Conservation (phyloP, 2,329 filamentous ascomycete species). For the Aureobasidium subglaciale region DNA sequence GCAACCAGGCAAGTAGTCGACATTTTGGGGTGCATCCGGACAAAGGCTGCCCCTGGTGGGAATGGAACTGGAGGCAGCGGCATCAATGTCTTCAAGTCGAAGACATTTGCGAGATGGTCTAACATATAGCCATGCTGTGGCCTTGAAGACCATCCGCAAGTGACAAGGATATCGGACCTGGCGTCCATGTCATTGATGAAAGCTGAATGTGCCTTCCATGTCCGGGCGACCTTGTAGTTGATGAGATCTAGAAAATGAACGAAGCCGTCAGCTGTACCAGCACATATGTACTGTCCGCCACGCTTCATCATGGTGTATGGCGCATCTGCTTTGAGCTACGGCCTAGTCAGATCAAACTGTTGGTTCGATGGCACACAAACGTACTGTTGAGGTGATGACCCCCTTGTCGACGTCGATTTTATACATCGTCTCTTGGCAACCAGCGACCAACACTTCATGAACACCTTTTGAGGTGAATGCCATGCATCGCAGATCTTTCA, state of each 20-base stretch:
- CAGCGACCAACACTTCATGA: constrained; percentile 77
- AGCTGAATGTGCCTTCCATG: constrained; percentile 84
- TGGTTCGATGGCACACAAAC: constrained; percentile 9
- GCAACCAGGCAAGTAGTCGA: constrained; percentile 91
- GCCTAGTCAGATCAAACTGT: not conserved
- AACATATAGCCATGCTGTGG: constrained; percentile 74
- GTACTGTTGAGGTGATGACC: constrained; percentile 34
- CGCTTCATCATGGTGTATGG: constrained; percentile 91
- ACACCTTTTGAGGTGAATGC: constrained; percentile 84
- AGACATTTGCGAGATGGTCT: constrained; percentile 90
- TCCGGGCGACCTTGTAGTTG: constrained; percentile 70
- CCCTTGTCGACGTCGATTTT: constrained; percentile 58
- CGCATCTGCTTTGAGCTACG: constrained; percentile 59
- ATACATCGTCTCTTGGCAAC: constrained; percentile 80
- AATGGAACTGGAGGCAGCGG: constrained; percentile 87
- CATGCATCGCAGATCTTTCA: constrained; percentile 89
- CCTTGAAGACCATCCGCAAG: constrained; percentile 84
- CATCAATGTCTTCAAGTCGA: constrained; percentile 83
- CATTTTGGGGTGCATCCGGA: constrained; percentile 93
- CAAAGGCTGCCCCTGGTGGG: constrained; percentile 85
- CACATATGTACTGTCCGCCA: constrained; percentile 78
- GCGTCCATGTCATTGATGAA: constrained; percentile 96
- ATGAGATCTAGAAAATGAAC: constrained; percentile 81
- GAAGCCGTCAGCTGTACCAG: constrained; percentile 72
- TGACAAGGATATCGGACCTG: constrained; percentile 88